Base-by-base conservation (phyloP, 2,329 filamentous ascomycete species). In the Hymenotorrendiella dingleyae region DNA sequence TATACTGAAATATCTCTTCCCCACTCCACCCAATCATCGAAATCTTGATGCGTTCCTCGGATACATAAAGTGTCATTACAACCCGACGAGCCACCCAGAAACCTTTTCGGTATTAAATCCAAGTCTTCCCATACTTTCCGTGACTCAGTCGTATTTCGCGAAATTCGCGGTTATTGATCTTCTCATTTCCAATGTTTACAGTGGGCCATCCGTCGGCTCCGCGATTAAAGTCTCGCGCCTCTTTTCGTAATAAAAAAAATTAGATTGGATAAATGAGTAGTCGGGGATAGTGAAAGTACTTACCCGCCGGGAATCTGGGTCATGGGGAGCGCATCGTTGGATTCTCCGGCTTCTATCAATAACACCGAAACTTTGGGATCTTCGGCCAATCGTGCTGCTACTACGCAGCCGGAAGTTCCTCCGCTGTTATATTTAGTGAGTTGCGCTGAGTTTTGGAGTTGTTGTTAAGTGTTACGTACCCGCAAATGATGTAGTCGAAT, bases 11-110 rank as follows among this genome's bases (percentile, higher is more conserved):
- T 49, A 79, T 70, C 17, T 79, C 73, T 4, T 74, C 69, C 4
- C 76, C 74, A 42, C 65, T 71, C 75, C 76, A 76, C 3, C 76
- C 76, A 78, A 44, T 80, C 73, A 57, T 80, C 73, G 16, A 70
- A 68, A 45, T 66, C 64, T 33, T 73, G 70, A 53, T 67, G 70
- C 8, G 62, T 64, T 17, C 71, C 71, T 4, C 70, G 65, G 21
- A 74, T 66, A 40, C 68, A 70, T 3, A 74, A 53, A 1, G 70
- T 74, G 2, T 71, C 72, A 45, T 74, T 75, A 10, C 66, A 63
- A 5, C 71, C 70, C 39, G 67, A 71, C 6, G 62, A 71, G 10
- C 71, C 71, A 8, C 71, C 70, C 1, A 74, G 61, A 43, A 73
- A 72, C 37, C 68, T 68, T 24, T 47, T 72, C 71, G 3, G 74